phyloP scores from a whole-genome alignment of 2,329 filamentous ascomycete species.

The Penicillium sp. region DNA sequence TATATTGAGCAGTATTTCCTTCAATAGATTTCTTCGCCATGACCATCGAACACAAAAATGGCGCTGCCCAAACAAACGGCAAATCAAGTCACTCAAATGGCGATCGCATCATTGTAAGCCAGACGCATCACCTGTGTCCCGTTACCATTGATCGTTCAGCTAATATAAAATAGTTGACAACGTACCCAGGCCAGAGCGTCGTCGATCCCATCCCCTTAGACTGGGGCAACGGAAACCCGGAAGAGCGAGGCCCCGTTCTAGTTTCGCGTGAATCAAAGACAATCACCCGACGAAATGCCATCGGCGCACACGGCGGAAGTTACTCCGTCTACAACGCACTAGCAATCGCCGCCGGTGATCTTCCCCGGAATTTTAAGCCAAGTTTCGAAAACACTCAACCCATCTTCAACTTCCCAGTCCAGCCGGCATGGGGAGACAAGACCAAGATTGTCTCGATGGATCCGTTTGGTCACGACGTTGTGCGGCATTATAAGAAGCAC shows the following conservation, averaged over 20 bases:
- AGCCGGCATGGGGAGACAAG: neutral
- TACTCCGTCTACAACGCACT: neutral
- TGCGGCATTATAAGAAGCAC: neutral
- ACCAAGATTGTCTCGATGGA: neutral
- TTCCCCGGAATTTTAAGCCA: neutral
- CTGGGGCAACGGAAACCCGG: neutral
- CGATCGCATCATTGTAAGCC: neutral
- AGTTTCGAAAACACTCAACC: neutral
- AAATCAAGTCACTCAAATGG: neutral
- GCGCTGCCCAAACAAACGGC: no score
- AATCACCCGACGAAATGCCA: neutral
- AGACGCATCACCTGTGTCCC: rapidly evolving
- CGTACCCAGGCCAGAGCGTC: neutral
- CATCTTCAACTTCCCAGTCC: neutral
- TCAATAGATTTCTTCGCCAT: neutral
- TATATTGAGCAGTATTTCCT: no score
- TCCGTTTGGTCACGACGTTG: neutral
- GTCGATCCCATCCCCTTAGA: neutral
- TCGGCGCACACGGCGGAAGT: neutral
- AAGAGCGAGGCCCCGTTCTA: neutral
- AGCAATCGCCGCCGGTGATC: neutral
- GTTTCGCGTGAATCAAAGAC: neutral
- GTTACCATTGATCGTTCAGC: neutral
- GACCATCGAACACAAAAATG: neutral
- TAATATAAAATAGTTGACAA: neutral